These are phyloP conservation scores for Ogataea pini DNA, from an alignment of 805 yeast genomes.

Conservation along the genomic window DNA sequence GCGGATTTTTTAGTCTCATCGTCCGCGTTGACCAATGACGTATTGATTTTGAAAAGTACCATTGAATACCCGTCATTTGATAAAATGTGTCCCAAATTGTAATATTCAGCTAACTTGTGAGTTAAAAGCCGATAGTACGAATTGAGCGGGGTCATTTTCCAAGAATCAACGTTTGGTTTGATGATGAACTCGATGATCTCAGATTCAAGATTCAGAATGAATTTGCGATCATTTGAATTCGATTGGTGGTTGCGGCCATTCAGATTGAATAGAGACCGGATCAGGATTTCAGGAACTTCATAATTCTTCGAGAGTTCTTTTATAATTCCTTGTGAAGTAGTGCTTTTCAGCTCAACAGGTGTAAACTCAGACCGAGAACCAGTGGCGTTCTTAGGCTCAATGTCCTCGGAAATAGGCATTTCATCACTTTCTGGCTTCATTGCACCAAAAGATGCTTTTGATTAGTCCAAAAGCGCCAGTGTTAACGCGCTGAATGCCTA, in stretches of 20 bases:
- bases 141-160: conserved; percentile 57
- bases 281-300: conserved; percentile 31
- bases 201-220: conserved; percentile 50
- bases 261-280: conserved; percentile 33
- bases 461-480: not conserved
- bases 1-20: conserved; percentile 35
- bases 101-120: conserved; percentile 71
- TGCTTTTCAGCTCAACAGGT: conserved; percentile 21
- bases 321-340: conserved; percentile 19
- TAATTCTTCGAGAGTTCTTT: conserved; percentile 26
- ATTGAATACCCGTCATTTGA: conserved; percentile 52
- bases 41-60: conserved; percentile 41
- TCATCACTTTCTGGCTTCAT: not conserved
- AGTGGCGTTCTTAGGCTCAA: not conserved
- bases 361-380: conserved; percentile 7
- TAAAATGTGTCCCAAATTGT: conserved; percentile 56
- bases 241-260: conserved; percentile 26
- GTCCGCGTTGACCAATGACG: conserved; percentile 38
- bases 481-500: not conserved
- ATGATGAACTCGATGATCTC: conserved; percentile 48
- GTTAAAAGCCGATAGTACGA: conserved; percentile 67
- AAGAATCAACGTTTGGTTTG: conserved; percentile 40
- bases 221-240: conserved; percentile 42
- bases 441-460: not conserved
- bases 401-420: not conserved